Percentiles rank a stretch among this genome's conserved stretches.
phyloP scores from a whole-genome alignment of 345 rosid species.

The Populus euphratica region DNA sequence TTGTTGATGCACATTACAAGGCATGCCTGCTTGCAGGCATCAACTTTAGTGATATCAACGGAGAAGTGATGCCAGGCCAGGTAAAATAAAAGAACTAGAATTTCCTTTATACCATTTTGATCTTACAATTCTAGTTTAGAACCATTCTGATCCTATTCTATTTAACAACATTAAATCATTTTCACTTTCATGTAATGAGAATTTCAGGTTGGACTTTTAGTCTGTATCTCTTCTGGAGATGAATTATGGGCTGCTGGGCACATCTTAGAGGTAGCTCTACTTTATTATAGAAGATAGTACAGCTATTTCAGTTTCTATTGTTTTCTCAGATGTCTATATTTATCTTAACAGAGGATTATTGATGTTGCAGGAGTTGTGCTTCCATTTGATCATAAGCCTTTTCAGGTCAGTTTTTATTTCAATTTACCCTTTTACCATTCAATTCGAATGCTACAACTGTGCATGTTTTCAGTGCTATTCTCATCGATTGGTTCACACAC shows the following conservation, averaged over 20 bases:
- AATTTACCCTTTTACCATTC: not conserved
- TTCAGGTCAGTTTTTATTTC: not conserved
- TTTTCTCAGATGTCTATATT: not conserved
- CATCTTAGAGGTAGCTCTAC: constrained; percentile 66
- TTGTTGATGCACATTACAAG: not conserved
- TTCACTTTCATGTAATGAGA: constrained; percentile 57
- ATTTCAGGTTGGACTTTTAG: constrained; percentile 83
- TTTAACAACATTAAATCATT: not conserved
- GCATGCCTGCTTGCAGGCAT: not conserved
- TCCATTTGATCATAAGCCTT: constrained; percentile 20
- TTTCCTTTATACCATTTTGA: not conserved
- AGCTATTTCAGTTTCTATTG: not conserved
- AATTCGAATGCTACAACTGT: not conserved
- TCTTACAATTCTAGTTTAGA: not conserved
- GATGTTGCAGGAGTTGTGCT: constrained; percentile 22
- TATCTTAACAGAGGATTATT: constrained; percentile 18
- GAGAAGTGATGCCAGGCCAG: not conserved
- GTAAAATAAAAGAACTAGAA: not conserved
- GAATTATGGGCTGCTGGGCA: constrained; percentile 91
- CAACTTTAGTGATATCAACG: not conserved
- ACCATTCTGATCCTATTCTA: not conserved
- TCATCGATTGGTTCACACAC: constrained; percentile 7
- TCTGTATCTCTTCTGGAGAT: constrained; percentile 75
- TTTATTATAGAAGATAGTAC: too few species aligned
- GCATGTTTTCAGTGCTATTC: not conserved